A percentile compares a stretch with the other conserved stretches of the same genome.
Conservation (phyloP, 1,139 yeast genomes). For the Blastobotrys petasosporus region DNA sequence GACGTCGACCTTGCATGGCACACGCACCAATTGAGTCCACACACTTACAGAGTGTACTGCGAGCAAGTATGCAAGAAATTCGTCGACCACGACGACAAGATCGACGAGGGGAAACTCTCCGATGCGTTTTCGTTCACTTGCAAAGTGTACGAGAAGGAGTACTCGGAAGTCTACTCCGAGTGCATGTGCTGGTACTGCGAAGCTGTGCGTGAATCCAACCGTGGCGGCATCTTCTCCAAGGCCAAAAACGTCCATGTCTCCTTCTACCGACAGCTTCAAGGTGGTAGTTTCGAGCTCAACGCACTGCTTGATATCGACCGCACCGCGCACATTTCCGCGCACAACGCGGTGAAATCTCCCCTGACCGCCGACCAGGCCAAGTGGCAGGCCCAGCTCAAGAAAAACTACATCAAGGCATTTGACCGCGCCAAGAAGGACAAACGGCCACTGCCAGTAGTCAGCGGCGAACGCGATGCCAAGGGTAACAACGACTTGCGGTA, state of each 20-base stretch:
- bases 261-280: slow-evolving; percentile 6
- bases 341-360: slow-evolving; percentile 17
- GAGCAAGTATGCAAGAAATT: slow-evolving; percentile 17
- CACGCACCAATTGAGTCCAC: slow-evolving; percentile 36
- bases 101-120: slow-evolving; percentile 27
- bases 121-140: slow-evolving; percentile 27
- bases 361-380: background rate
- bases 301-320: background rate
- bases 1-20: slow-evolving; percentile 42
- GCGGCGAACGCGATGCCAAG: too few relatives aligned
- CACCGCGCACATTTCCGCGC: slow-evolving; percentile 17
- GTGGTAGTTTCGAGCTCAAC: background rate
- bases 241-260: slow-evolving; percentile 5
- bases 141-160: slow-evolving; percentile 23
- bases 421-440: slow-evolving; percentile 2
- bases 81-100: slow-evolving; percentile 34
- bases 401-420: background rate
- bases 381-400: too few relatives aligned
- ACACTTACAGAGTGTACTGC: slow-evolving; percentile 29
- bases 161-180: slow-evolving; percentile 29
- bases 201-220: slow-evolving; percentile 19
- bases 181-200: slow-evolving; percentile 34
- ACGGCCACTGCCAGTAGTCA: slow-evolving; percentile 3
- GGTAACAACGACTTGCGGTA: too few relatives aligned
- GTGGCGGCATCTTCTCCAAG: slow-evolving; percentile 6